Percentiles rank a stretch among this genome's conserved stretches.
These are phyloP conservation scores for Cyberlindnera galapagoensis DNA, from an alignment of 805 yeast genomes.

Conservation along the genomic window DNA sequence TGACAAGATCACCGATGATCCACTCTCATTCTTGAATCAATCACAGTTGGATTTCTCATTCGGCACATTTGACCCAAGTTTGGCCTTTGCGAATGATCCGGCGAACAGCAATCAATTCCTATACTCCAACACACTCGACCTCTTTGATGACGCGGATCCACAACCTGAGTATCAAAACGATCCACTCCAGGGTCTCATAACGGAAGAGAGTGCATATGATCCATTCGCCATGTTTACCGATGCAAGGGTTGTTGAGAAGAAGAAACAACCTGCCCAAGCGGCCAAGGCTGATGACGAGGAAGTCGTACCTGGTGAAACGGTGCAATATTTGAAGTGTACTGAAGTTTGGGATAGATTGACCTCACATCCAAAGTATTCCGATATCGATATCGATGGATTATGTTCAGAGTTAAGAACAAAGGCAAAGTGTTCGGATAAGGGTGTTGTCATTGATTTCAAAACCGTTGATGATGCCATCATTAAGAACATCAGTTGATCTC, in stretches of 20 bases:
- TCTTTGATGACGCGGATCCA: conserved; percentile 11
- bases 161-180: conserved; percentile 21
- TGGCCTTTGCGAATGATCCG: conserved; percentile 36
- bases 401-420: conserved; percentile 84
- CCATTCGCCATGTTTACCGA: conserved; percentile 33
- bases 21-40: conserved; percentile 40
- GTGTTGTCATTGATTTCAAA: conserved; percentile 76
- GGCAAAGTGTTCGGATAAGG: conserved; percentile 92
- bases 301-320: conserved; percentile 66
- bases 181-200: conserved; percentile 37
- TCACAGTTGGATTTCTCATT: conserved; percentile 10
- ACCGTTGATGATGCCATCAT: conserved; percentile 61
- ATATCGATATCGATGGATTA: conserved; percentile 89
- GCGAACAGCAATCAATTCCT: conserved; percentile 10
- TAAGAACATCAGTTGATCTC: no score
- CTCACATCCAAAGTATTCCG: conserved; percentile 88
- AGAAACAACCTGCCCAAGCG: conserved; percentile 1
- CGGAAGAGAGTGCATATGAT: conserved; percentile 54
- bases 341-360: conserved; percentile 97
- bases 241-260: conserved; percentile 7
- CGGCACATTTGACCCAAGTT: conserved; percentile 42
- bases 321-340: conserved; percentile 63
- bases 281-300: conserved; percentile 24
- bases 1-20: conserved; percentile 27
- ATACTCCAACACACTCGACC: conserved; percentile 1